Base-by-base conservation (phyloP, 345 rosid genomes). In the Brassica nigra region DNA sequence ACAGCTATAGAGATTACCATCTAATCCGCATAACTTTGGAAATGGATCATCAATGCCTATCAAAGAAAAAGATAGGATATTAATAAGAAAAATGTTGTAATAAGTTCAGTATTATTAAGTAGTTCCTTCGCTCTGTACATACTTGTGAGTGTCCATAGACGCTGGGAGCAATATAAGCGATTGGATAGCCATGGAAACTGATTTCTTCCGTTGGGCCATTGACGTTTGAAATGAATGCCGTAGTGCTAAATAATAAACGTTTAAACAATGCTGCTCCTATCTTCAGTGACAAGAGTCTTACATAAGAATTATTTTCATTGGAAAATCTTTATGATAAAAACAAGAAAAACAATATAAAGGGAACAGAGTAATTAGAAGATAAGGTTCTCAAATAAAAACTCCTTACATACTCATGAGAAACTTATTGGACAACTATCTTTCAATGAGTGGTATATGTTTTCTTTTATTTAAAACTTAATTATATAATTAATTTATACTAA, bases 21-120 rank as follows among this genome's bases (percentile, higher is more conserved):
- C 82, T 85, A 89, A 6, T 89, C 78, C 20, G 72, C 81, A 44
- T 91, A 89, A 67, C 95, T 90, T 66, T 86, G 91, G 67, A 78
- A 91, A 82, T 93, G 94, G 4, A 89, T 47, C 8, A 88, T 74
- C 83, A 89, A 16, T 31, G 91, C 92, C 94, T 89, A 81, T 33
- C 33, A 57, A 62, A 49, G 11, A 28, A 10, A 8, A 18, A 18
- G 18, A 18, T 15, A 16, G 6, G 39, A 0, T 29, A 6, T 11
- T 37, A 39, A 30, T 58, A 27, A 39, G 5, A 42, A 42, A 66
- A 27, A 23, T 8, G 0, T 28, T 29, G 8, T 6, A 37, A 8
- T 18, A 15, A 54, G 28, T 11, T 30, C n/a, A 31, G 3, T 27
- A 33, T 12, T 33, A 33, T 4, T 12, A 27, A 20, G 6, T 7